These are phyloP conservation scores for Friedmanniomyces endolithicus DNA, from an alignment of 495 filamentous ascomycete species.

Conservation along the genomic window DNA sequence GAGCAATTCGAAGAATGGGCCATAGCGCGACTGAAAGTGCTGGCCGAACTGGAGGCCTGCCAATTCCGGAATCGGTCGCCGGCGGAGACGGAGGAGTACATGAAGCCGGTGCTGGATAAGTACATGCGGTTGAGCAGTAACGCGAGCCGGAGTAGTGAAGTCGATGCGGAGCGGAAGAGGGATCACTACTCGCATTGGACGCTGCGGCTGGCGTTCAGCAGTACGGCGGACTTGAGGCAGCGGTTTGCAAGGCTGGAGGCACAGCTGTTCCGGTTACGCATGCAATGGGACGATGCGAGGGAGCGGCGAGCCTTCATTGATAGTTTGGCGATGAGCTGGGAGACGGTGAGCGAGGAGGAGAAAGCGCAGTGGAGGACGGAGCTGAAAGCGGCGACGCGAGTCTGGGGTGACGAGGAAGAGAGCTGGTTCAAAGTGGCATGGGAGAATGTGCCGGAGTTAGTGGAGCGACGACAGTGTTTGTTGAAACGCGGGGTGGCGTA, in stretches of 20 bases:
- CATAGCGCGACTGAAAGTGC: constrained; percentile 82
- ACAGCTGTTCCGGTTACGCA: constrained; percentile 72
- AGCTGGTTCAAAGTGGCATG: constrained; percentile 92
- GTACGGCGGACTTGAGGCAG: constrained; percentile 80
- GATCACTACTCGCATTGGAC: constrained; percentile 99
- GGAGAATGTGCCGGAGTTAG: constrained; percentile 79
- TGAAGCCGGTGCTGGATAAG: constrained; percentile 71
- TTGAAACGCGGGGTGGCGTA: constrained; percentile 76
- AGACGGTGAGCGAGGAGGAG: constrained; percentile 67
- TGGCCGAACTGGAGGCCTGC: constrained; percentile 90
- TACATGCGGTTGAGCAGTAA: constrained; percentile 75
- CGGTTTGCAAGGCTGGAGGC: constrained; percentile 80
- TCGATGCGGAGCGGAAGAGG: constrained; percentile 70
- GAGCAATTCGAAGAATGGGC: constrained; percentile 99
- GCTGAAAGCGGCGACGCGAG: constrained; percentile 38
- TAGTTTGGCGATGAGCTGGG: constrained; percentile 66
- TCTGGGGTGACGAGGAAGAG: constrained; percentile 44
- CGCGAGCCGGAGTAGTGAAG: constrained; percentile 44
- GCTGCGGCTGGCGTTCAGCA: constrained; percentile 81
- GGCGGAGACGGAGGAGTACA: constrained; percentile 64
- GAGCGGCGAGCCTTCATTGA: constrained; percentile 70
- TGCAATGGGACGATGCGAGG: constrained; percentile 51
- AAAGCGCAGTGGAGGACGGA: constrained; percentile 41
- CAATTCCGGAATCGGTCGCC: constrained; percentile 81
- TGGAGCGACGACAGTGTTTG: constrained; percentile 66